Evolutionary conservation across 345 rosid species (phyloP).

Genomic region (Limnanthes douglasii): DNA sequence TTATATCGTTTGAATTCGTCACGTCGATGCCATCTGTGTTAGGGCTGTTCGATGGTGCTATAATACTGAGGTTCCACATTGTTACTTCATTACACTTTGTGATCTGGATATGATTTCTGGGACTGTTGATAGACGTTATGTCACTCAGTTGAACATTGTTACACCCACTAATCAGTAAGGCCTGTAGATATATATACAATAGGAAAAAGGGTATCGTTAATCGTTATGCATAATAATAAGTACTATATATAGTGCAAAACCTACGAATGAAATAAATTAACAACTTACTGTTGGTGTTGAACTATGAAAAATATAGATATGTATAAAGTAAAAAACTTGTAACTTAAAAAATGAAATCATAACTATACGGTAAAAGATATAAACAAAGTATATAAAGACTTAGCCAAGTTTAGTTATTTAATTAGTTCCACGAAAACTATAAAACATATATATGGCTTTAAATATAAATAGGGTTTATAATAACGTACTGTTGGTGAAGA

Average conservation of each 20-base stretch:
- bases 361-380: no score
- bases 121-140: constrained; percentile 15
- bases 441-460: no score
- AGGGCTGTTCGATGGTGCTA: constrained; percentile 23
- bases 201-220: background rate
- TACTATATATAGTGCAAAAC: no score
- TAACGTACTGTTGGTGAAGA: background rate
- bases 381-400: no score
- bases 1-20: constrained; percentile 4
- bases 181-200: no score
- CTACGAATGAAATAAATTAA: background rate
- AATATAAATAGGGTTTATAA: background rate
- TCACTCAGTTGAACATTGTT: constrained; percentile 12
- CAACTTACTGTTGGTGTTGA: background rate
- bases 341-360: no score
- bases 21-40: constrained; percentile 45
- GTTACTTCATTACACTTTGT: constrained; percentile 1
- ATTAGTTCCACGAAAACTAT: no score
- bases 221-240: background rate
- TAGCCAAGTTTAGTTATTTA: no score
- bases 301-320: no score
- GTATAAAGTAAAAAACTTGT: no score
- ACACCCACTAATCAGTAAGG: no score
- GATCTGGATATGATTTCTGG: constrained; percentile 12
- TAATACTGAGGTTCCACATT: constrained; percentile 15